Base-by-base conservation (phyloP, 441 rosid species). In the Biscutella laevigata region DNA sequence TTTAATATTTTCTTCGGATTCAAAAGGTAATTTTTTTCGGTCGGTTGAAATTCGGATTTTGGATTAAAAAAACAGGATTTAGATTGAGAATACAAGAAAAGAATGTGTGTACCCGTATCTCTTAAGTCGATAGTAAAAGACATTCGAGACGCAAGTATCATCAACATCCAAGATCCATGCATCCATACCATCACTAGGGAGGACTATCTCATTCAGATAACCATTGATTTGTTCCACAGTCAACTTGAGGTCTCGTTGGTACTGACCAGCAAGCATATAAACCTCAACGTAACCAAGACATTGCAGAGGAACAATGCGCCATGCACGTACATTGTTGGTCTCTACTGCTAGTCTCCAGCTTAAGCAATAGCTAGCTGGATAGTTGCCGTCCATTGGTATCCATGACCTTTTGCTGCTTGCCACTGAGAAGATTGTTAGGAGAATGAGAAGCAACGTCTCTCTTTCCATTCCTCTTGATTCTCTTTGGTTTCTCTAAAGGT, bases 271-370 rank as follows among this genome's bases (percentile, higher is more conserved):
- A 1, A 42, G 59, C 87, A 91, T 91, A 63, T 91, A 91, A 2
- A 46, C 61, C 71, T 91, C 91, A 1, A 83, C 59, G 14, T 82
- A 64, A 9, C 64, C 62, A 29, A 74, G 62, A 61, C 89, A 91
- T 44, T 74, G 82, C 2, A 57, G 4, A 0, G 98, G 96, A 4
- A 87, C 98, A 0, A 82, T 88, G 49, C 83, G 78, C 95, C 96
- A 85, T 4, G 76, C 75, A 2, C 77, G 80, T 37, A 80, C 68
- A 52, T 91, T 91, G 75, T 91, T 85, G 13, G 94, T 72, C 74
- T 91, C 95, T 74, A 79, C 83, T 2, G 75, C 98, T 60, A 91
- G 16, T 64, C 95, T 67, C 98, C 96, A 91, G 74, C 95, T 91
- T 65, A 83, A 67, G 72, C 88, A 85, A 61, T 73, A 79, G 44